phyloP scores from a whole-genome alignment of 495 filamentous ascomycete genomes.

The Annulohypoxylon stygium region DNA sequence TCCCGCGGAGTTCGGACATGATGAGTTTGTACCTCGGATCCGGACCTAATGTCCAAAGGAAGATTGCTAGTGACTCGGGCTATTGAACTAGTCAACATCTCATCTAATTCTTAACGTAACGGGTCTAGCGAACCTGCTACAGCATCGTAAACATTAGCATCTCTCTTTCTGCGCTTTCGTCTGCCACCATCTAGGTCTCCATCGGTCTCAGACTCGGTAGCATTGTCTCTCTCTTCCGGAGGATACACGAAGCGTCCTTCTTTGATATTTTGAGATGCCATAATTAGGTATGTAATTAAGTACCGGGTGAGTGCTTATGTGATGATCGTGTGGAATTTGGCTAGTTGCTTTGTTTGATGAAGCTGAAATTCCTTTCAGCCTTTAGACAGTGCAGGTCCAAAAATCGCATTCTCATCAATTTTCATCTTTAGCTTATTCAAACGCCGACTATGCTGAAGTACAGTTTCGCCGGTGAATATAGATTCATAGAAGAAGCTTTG shows the following conservation, averaged over 20 bases:
- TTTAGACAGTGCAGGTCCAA: neutral
- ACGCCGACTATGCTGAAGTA: neutral
- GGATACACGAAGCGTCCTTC: slow-evolving; percentile 21
- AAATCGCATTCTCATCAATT: slow-evolving; percentile 13
- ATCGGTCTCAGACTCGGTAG: slow-evolving; percentile 27
- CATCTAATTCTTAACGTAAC: neutral
- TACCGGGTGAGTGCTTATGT: neutral
- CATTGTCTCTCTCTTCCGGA: slow-evolving; percentile 8
- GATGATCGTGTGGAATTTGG: neutral
- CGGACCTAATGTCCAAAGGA: slow-evolving; percentile 33
- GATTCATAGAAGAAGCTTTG: neutral
- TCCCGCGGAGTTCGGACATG: slow-evolving; percentile 62
- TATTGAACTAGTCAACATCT: slow-evolving; percentile 20
- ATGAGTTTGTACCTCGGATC: slow-evolving; percentile 43
- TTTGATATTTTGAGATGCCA: slow-evolving; percentile 39
- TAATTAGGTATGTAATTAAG: slow-evolving; percentile 3
- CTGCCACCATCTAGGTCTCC: slow-evolving; percentile 19
- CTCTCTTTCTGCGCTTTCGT: slow-evolving; percentile 41
- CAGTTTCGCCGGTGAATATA: neutral
- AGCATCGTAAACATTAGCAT: slow-evolving; percentile 79
- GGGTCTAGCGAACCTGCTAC: slow-evolving; percentile 71
- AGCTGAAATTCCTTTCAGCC: neutral
- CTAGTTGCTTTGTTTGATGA: neutral
- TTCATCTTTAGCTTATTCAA: slow-evolving; percentile 9
- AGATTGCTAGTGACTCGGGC: slow-evolving; percentile 33